A percentile compares a stretch with the other conserved stretches of the same genome.
Evolutionary conservation across 345 rosid genomes (phyloP).

Genomic region (Stellera chamaejasme): DNA sequence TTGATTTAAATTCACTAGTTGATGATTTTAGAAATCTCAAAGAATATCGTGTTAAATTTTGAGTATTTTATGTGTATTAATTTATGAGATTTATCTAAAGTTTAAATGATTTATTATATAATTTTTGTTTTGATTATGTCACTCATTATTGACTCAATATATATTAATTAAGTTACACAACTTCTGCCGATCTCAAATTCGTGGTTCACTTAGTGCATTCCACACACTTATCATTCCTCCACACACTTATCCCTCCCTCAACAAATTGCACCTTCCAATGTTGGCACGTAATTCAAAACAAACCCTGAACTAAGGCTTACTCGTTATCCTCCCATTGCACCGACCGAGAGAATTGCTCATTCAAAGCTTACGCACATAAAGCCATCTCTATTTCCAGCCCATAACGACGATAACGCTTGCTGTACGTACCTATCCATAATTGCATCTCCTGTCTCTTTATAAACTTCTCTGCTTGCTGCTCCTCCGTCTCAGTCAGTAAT

Average conservation of each 20-base stretch:
- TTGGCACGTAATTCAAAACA: slow-evolving; percentile 18
- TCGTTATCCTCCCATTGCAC: slow-evolving; percentile 3
- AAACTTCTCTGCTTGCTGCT: background rate
- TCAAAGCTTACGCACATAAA: slow-evolving; percentile 2
- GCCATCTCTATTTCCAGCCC: slow-evolving; percentile 4
- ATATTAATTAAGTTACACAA: no score
- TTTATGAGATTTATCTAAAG: no score
- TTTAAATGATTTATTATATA: no score
- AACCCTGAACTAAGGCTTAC: background rate
- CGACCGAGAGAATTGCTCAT: background rate
- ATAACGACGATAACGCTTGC: slow-evolving; percentile 18
- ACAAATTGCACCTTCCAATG: slow-evolving; percentile 21
- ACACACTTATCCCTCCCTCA: background rate
- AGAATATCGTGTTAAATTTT: no score
- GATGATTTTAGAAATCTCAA: no score
- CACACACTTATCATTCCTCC: no score
- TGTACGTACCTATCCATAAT: slow-evolving; percentile 14
- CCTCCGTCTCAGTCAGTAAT: background rate
- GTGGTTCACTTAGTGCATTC: no score
- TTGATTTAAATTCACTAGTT: no score
- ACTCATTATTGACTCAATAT: no score
- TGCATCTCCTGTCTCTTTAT: slow-evolving; percentile 9
- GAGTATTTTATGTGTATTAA: no score
- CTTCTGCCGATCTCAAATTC: no score
- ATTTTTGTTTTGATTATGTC: no score